Evolutionary conservation across 768 basidiomycete genomes (phyloP), one percentile per base, ranked within the genome.

Genomic region (Coprinopsis sp.): DNA sequence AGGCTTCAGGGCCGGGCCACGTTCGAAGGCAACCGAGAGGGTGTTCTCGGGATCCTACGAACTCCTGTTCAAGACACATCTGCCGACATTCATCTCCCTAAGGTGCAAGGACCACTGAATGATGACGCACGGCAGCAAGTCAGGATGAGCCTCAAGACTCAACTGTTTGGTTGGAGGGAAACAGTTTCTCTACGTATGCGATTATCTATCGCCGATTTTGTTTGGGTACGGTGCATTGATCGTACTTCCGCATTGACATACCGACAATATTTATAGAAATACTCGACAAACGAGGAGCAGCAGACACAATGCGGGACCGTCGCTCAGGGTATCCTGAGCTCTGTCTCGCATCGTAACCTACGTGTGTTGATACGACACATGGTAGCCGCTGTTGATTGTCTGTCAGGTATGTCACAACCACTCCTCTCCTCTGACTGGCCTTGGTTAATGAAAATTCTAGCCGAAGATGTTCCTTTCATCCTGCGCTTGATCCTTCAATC

Each of bases 121-220:
- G 51, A 54, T 19, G 72, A 70, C 6, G 51, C 79, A 6, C 71
- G 70, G 19, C 47, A 48, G 19, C 69, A 68, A n/a, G 74, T 86
- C 49, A 66, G 75, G 34, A 61, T 60, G 13, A 80, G 81, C 50
- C 56, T 88, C 14, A 54, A 65, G 1, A 69, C 66, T 7, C 76
- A 84, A 57, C 62, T 89, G 12, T 87, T 79, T 56, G 85, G 86
- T 1, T 81, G 74, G 70, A 71, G 79, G 41, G 60, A 60, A 37
- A 57, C 85, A 19, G 58, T 78, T 31, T 70, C 69, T 1, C 63
- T 81, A 27, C 73, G 84, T 39, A 69, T 85, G 69, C 66, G 76
- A 33, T 67, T 87, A 44, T 69, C 77, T 6, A 50, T 79, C 18
- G 71, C 74, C 1, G 77, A 79, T 61, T 71, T 72, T 50, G 60